Evolutionary conservation across 2,329 filamentous ascomycete species (phyloP), one percentile per base, ranked within the genome.

Genomic region (Stagonosporopsis rhizophila): DNA sequence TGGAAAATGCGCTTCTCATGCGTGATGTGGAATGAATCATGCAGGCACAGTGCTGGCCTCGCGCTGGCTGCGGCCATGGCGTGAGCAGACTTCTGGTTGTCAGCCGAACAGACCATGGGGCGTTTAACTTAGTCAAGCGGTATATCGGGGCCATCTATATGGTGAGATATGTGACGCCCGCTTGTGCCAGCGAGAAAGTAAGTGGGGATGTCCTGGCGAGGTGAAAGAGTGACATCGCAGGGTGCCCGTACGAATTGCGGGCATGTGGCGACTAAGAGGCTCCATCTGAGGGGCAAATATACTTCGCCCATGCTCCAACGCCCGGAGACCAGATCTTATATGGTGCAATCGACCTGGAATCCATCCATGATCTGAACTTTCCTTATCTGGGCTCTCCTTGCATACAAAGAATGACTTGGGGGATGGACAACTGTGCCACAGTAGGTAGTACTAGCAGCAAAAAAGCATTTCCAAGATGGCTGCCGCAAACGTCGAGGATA

Each of bases 41-140:
- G 51, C 38, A 28, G 22, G 19, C 23, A 38, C 23, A 11, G 32
- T n/a, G 47, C 32, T 39, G 23, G 32, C 45, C 25, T 49, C 27
- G 52, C 41, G 40, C 46, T 32, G 39, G 37, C 46, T 51, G 53
- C 47, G 42, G 46, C 52, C 46, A 50, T 23, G 22, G 46, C 46
- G 41, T 46, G 41, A 50, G 40, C 27, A 41, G n/a, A 7, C 20
- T 32, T 40, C 8, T 12, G 12, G 14, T 25, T 2, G 23, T 51
- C 41, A 46, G 37, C 42, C 28, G 28, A 44, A 46, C 19, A 32
- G 37, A 42, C 3, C 20, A 25, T 20, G n/a, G 19, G 17, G 14
- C 15, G 17, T 37, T 41, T 23, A 28, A 41, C 4, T 37, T 38
- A 38, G 35, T 32, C 28, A 4, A 19, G 23, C 17, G 30, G 23